These are phyloP conservation scores for Primulina eburnea DNA, from an alignment of 257 asterid genomes.

Conservation along the genomic window DNA sequence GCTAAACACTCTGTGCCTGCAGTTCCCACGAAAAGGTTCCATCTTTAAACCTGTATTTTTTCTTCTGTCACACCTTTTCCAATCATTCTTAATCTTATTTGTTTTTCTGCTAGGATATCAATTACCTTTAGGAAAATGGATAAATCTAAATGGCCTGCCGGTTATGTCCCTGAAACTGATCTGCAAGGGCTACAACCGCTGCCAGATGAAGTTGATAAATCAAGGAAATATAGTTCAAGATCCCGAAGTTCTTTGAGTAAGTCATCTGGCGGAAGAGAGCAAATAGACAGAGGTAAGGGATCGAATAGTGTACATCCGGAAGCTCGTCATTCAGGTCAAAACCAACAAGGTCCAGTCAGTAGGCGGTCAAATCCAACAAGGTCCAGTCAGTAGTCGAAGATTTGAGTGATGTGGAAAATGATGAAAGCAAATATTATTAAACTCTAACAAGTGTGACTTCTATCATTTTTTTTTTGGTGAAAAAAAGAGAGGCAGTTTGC, in stretches of 20 bases:
- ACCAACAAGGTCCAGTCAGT: conserved; percentile 38
- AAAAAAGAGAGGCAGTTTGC: background rate
- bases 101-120: conserved; percentile 60
- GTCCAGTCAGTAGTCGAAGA: conserved; percentile 37
- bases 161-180: conserved; percentile 64
- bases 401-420: conserved; percentile 29
- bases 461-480: background rate
- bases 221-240: conserved; percentile 34
- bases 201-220: conserved; percentile 31
- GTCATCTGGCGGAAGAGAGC: conserved; percentile 37
- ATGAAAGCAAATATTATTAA: conserved; percentile 12
- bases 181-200: conserved; percentile 79
- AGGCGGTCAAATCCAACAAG: conserved; percentile 46
- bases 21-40: conserved; percentile 71
- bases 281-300: conserved; percentile 36
- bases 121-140: conserved; percentile 93
- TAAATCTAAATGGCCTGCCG: conserved; percentile 58
- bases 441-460: background rate
- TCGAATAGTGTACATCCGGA: conserved; percentile 28
- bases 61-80: background rate
- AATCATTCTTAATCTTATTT: conserved; percentile 9
- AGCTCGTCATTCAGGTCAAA: conserved; percentile 37
- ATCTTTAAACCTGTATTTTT: conserved; percentile 6
- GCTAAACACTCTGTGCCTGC: conserved; percentile 84
- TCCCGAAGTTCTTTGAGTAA: conserved; percentile 29